Evolutionary conservation across 2,329 filamentous ascomycete species (phyloP), one percentile per base, ranked within the genome.

Genomic region (Penicillium expansum): DNA sequence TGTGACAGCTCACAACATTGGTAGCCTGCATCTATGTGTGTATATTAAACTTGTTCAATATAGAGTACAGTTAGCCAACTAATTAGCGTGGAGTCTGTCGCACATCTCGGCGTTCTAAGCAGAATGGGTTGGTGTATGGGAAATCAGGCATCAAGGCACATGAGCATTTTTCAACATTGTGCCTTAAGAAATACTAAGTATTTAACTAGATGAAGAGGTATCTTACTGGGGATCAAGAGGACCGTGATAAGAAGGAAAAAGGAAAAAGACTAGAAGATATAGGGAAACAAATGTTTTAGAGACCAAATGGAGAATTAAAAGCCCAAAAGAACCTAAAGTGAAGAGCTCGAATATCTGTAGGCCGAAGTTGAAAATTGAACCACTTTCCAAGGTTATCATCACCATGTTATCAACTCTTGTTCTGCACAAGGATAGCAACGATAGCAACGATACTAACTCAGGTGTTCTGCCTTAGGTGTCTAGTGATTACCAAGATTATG

Each of bases 401-500:
- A 9, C 8, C 4, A 37, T 3, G 11, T 27, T 10, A 18, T 10
- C 16, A n/a, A 18, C 18, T n/a, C 4, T 18, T 24, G 10, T 13
- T n/a, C 2, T 22, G 14, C n/a, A 6, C 44, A 33, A 33, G n/a
- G n/a, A n/a, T n/a, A n/a, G n/a, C 24, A 24, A 24, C 24, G 14
- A 7, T 30, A 16, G 14, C 14, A 16, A 7, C 8, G 32, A 33
- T 33, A 16, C 30, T n/a, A 11, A 32, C 30, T 32, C 11, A n/a
- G n/a, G n/a, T n/a, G n/a, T 57, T 27, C 7, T 18, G 58, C 48
- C 45, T 48, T 2, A 51, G 60, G 55, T 56, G 49, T 49, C 47
- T 48, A 29, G 18, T 39, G 29, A 48, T 49, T 30, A 57, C 45
- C 30, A 48, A 59, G 55, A 53, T 56, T 41, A 43, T 64, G 62